Evolutionary conservation across 2,329 filamentous ascomycete genomes (phyloP).

Genomic region (Botryotinia globosa): DNA sequence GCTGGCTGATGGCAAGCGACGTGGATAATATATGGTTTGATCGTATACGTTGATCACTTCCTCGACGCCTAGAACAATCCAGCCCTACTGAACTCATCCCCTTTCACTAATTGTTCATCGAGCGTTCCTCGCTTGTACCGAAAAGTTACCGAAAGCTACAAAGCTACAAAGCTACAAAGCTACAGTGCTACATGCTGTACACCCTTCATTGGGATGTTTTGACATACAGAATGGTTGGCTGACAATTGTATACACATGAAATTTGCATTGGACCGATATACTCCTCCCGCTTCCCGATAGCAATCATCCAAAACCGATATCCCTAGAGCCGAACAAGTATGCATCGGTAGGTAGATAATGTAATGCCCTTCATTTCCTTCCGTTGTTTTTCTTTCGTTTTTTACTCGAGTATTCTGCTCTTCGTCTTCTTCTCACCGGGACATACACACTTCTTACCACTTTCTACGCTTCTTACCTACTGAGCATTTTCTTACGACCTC

Average conservation of each 20-base stretch:
- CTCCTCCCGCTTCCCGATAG: background rate
- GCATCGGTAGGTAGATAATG: background rate
- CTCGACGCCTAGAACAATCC: constrained; percentile 2
- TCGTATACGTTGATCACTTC: constrained; percentile 1
- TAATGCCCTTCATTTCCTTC: background rate
- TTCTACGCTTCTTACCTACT: background rate
- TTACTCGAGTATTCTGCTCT: background rate
- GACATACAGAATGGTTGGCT: background rate
- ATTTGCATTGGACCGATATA: background rate
- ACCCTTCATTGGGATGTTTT: background rate
- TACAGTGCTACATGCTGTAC: background rate
- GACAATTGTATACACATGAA: background rate
- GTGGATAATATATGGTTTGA: background rate
- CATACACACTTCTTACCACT: background rate
- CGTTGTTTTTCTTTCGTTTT: background rate
- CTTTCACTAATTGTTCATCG: background rate
- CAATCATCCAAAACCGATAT: background rate
- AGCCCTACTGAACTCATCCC: constrained; percentile 12
- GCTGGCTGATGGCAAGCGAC: background rate
- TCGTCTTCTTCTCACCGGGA: background rate
- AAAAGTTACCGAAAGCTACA: background rate
- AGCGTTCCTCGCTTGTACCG: background rate
- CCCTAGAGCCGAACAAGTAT: background rate
- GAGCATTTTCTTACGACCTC: background rate
- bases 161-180: background rate